A percentile compares a stretch with the other conserved stretches of the same genome.
phyloP scores from a whole-genome alignment of 2,329 filamentous ascomycete species.

The Thielaviopsis punctulata region DNA sequence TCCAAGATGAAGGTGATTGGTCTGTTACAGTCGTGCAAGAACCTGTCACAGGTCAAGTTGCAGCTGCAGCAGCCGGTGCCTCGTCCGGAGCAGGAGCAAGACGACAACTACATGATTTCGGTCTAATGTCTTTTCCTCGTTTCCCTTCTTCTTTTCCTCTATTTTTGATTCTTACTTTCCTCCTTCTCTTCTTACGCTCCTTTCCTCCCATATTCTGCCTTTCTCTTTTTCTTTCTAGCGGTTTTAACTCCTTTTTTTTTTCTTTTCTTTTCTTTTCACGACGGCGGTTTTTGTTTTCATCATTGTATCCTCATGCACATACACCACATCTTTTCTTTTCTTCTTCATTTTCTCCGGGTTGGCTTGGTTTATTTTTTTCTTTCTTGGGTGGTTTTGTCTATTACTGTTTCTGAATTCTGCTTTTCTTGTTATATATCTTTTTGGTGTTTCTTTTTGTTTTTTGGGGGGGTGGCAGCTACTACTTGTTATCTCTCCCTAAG shows the following conservation, averaged over 20 bases:
- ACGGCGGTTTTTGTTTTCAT: not conserved
- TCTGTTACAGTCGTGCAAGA: constrained; percentile 69
- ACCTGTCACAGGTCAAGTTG: constrained; percentile 26
- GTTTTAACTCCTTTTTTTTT: not conserved
- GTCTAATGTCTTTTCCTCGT: constrained; percentile 27
- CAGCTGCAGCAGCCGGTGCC: constrained; percentile 7
- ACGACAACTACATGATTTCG: constrained; percentile 62
- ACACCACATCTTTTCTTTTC: not conserved
- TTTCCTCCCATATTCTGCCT: not conserved
- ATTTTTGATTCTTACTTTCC: no score
- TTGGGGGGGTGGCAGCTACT: constrained; percentile 1
- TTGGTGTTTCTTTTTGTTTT: not conserved
- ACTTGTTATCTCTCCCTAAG: not conserved
- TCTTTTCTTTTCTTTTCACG: not conserved
- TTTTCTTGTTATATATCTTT: not conserved
- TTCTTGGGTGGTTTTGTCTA: not conserved
- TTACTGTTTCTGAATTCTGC: not conserved
- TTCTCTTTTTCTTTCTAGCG: not conserved
- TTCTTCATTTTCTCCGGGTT: constrained; percentile 4
- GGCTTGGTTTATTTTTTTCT: not conserved
- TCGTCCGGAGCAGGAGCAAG: not conserved
- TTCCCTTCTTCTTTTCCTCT: not conserved
- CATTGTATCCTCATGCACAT: not conserved
- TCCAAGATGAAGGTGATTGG: constrained; percentile 76
- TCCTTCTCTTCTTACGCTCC: not conserved